Conservation (phyloP, 163 green algal species). For the Chloromonas sp. region DNA sequence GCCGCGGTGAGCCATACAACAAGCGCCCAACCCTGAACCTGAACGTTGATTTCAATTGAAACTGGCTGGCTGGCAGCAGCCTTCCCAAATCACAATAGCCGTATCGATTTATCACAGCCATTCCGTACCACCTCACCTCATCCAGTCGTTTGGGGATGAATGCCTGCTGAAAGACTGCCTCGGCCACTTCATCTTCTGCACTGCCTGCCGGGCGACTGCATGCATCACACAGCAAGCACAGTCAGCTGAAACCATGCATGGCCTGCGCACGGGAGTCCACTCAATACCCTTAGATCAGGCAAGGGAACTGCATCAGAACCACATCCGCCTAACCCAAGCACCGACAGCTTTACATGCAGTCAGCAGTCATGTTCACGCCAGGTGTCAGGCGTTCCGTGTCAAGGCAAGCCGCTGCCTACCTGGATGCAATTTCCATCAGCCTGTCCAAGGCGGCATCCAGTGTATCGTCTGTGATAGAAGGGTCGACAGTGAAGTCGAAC, state of each 20-base stretch:
- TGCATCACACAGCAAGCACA: not conserved
- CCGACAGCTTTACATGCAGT: too few relatives aligned
- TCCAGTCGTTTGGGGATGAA: constrained; percentile 87
- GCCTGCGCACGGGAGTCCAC: too few relatives aligned
- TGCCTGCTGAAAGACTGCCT: constrained; percentile 68
- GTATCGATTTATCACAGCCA: not conserved
- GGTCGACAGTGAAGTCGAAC: constrained; percentile 97
- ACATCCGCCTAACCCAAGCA: too few relatives aligned
- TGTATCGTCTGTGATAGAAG: constrained; percentile 66
- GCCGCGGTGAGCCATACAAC: not conserved
- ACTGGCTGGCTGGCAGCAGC: too few relatives aligned
- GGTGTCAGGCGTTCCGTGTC: too few relatives aligned
- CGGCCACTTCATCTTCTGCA: constrained; percentile 59
- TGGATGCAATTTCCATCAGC: constrained; percentile 62
- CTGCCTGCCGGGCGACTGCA: constrained; percentile 40
- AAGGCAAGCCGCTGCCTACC: constrained; percentile 13
- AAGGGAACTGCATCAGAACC: too few relatives aligned
- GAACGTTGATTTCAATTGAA: too few relatives aligned
- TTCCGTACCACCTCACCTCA: constrained; percentile 51
- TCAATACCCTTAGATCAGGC: too few relatives aligned
- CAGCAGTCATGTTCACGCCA: too few relatives aligned
- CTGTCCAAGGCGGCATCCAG: constrained; percentile 64
- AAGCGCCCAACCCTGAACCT: too few relatives aligned
- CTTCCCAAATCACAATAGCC: not conserved
- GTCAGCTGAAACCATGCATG: not conserved